Evolutionary conservation across 2,329 filamentous ascomycete species (phyloP).

Genomic region (Aspergillus fischeri): DNA sequence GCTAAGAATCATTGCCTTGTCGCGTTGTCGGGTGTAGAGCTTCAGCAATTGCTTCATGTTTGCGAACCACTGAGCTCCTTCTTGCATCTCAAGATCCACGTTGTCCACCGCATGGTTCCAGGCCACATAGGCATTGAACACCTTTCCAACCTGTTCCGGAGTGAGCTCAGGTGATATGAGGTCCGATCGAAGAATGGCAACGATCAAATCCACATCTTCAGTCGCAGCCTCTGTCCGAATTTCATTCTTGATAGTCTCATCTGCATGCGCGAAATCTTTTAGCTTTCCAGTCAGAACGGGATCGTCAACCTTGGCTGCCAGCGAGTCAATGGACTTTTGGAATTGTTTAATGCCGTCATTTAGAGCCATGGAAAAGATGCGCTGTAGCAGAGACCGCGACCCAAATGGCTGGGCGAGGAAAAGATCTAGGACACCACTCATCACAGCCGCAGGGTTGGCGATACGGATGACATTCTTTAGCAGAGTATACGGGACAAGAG

Average conservation of each 20-base stretch:
- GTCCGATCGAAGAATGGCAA: constrained; percentile 78
- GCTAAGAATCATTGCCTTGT: constrained; percentile 95
- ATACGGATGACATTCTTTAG: constrained; percentile 97
- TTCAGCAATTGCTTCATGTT: constrained; percentile 94
- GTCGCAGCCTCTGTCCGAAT: constrained; percentile 69
- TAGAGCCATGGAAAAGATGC: constrained; percentile 88
- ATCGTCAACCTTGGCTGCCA: constrained; percentile 77
- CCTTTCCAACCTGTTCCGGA: constrained; percentile 70
- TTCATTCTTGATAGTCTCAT: constrained; percentile 68
- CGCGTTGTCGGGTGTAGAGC: constrained; percentile 81
- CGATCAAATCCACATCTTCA: constrained; percentile 79
- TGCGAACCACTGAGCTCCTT: constrained; percentile 88
- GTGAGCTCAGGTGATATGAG: constrained; percentile 67
- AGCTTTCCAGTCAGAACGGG: constrained; percentile 74
- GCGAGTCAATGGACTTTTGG: constrained; percentile 77
- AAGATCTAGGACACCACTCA: constrained; percentile 90
- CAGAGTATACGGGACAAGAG: constrained; percentile 84
- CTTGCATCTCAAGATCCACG: constrained; percentile 75
- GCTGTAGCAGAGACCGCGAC: constrained; percentile 81
- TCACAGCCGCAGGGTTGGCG: constrained; percentile 92
- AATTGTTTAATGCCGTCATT: constrained; percentile 85
- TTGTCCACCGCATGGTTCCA: constrained; percentile 95
- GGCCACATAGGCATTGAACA: constrained; percentile 93
- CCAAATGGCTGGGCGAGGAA: constrained; percentile 96
- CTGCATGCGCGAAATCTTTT: constrained; percentile 69